Conservation (phyloP, 139 green algal species). For the Volvox reticuliferus region DNA sequence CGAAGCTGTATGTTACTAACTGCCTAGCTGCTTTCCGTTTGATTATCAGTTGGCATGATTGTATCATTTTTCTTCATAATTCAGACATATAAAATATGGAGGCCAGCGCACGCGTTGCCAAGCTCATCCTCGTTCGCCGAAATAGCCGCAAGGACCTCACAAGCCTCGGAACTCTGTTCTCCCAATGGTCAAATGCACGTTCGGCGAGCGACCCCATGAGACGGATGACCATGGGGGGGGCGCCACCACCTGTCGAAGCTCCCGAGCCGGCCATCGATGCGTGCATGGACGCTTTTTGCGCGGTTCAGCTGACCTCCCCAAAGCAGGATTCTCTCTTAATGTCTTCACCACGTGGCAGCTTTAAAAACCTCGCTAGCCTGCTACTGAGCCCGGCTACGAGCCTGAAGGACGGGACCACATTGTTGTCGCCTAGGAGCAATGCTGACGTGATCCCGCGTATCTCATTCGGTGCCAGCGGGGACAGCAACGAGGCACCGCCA, state of each 20-base stretch:
- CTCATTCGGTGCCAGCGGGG: neutral
- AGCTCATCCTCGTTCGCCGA: neutral
- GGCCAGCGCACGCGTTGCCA: neutral
- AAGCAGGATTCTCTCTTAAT: neutral
- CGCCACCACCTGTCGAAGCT: neutral
- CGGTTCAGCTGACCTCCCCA: neutral
- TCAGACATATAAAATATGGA: constrained; percentile 3
- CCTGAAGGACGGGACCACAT: neutral
- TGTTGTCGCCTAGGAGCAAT: neutral
- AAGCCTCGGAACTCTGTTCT: neutral
- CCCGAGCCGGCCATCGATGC: neutral
- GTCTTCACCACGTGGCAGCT: neutral
- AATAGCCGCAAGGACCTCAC: neutral
- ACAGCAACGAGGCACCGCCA: neutral
- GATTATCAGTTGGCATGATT: neutral
- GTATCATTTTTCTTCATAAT: neutral
- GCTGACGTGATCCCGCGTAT: neutral
- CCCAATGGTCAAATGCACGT: neutral
- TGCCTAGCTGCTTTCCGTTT: too few relatives aligned
- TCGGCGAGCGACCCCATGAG: neutral
- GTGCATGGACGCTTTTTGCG: neutral
- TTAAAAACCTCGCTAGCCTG: neutral
- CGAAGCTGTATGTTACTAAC: too few relatives aligned
- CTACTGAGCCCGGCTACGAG: constrained; percentile 9
- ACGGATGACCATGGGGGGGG: constrained; percentile 43